phyloP scores from a whole-genome alignment of 495 filamentous ascomycete genomes.

The Neurospora intermedia region DNA sequence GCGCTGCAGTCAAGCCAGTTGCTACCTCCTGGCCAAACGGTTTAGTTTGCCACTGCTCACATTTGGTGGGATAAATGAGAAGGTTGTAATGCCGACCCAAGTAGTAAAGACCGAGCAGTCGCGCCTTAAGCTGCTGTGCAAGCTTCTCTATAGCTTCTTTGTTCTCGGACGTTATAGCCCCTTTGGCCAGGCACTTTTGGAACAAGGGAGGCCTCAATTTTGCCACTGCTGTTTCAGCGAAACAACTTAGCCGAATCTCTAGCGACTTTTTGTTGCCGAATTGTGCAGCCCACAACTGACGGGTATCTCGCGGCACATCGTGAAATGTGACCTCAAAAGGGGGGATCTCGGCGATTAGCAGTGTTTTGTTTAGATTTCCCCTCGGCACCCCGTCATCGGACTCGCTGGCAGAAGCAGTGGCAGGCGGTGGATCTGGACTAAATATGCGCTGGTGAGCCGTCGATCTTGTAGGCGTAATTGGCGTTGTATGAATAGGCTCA shows the following conservation, averaged over 20 bases:
- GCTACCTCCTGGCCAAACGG: conserved; percentile 9
- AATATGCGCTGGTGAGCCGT: conserved; percentile 1
- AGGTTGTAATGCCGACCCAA: conserved; percentile 24
- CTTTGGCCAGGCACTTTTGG: conserved; percentile 4
- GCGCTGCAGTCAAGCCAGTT: conserved; percentile 11
- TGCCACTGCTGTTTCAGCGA: conserved; percentile 13
- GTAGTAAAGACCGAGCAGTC: conserved; percentile 22
- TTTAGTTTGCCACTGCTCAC: conserved; percentile 26
- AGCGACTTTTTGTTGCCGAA: conserved; percentile 24
- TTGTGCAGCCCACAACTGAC: conserved; percentile 20
- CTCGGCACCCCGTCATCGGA: conserved; percentile 6
- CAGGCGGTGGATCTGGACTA: conserved; percentile 14
- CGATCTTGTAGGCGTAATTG: not conserved
- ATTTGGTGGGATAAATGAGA: conserved; percentile 29
- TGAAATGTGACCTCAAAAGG: conserved; percentile 20
- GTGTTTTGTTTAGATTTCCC: conserved; percentile 16
- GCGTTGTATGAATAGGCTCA: not conserved
- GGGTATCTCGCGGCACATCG: conserved; percentile 18
- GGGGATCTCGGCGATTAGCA: conserved; percentile 14
- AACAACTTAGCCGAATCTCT: conserved; percentile 22
- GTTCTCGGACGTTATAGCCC: conserved; percentile 10
- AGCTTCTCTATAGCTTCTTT: conserved; percentile 14
- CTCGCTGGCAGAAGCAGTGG: not conserved
- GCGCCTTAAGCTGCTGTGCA: conserved; percentile 21
- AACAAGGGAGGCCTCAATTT: conserved; percentile 6